Conservation (phyloP, 1,139 yeast species). For the Magnusiomyces suaveolens region DNA sequence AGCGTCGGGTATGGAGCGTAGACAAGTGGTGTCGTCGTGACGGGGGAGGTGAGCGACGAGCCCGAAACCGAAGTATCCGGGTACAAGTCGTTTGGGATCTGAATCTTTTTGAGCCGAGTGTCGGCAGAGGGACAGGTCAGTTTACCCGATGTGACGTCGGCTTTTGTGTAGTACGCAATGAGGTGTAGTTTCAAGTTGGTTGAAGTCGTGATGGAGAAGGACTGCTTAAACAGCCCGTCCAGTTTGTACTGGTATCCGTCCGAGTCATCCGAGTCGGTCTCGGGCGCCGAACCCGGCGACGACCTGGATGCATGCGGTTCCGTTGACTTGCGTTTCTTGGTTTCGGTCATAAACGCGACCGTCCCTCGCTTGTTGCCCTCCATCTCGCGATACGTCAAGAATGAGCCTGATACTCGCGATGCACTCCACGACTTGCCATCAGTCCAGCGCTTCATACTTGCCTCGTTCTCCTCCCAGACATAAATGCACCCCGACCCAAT, state of each 20-base stretch:
- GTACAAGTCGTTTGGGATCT: conserved; percentile 32
- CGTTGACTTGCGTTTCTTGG: conserved; percentile 10
- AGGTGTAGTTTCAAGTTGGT: conserved; percentile 46
- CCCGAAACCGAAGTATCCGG: conserved; percentile 30
- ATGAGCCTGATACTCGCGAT: conserved; percentile 48
- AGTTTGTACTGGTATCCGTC: conserved; percentile 34
- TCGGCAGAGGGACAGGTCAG: conserved; percentile 37
- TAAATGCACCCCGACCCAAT: conserved; percentile 45
- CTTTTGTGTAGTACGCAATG: conserved; percentile 42
- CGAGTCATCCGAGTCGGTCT: conserved; percentile 7
- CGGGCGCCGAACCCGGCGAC: too few species aligned
- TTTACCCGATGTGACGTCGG: conserved; percentile 27
- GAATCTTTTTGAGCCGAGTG: conserved; percentile 30
- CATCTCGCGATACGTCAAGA: conserved; percentile 48
- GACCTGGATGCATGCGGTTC: conserved; percentile 9
- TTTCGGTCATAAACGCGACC: not conserved
- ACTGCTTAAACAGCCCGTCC: conserved; percentile 49
- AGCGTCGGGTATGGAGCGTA: not conserved
- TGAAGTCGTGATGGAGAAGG: conserved; percentile 44
- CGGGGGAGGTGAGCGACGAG: not conserved
- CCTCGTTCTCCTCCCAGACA: conserved; percentile 51
- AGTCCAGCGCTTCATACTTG: conserved; percentile 58
- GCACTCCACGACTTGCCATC: conserved; percentile 59
- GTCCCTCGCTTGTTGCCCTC: conserved; percentile 26
- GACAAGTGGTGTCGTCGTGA: not conserved